Evolutionary conservation across 192 early-diverging fungal genomes (phyloP).

Genomic region (Neocallimastix lanati): DNA sequence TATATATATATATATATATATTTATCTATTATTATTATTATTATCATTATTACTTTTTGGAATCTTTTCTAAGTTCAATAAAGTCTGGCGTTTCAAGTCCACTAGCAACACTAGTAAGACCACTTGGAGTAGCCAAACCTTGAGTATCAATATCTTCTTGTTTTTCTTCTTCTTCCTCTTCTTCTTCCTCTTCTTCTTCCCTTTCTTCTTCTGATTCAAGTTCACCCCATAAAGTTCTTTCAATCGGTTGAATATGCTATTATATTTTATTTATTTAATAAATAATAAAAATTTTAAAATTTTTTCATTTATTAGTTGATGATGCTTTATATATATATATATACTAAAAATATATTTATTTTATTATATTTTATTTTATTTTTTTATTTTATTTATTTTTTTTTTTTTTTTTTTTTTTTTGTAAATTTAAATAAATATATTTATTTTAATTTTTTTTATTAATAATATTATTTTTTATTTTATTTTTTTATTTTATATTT

Average conservation of each 20-base stretch:
- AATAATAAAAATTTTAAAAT: no score
- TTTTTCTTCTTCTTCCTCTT: conserved; percentile 51
- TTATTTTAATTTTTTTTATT: no score
- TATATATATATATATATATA: background rate
- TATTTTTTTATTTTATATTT: no score
- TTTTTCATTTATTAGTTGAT: no score
- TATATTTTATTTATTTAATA: no score
- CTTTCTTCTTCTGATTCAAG: conserved; percentile 57
- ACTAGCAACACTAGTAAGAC: conserved; percentile 47
- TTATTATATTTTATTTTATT: no score
- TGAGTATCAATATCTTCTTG: conserved; percentile 32
- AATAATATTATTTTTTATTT: no score
- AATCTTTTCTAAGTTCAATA: conserved; percentile 74
- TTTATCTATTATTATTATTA: background rate
- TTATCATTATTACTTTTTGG: conserved; percentile 1
- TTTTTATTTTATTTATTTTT: no score
- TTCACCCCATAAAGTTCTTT: conserved; percentile 75
- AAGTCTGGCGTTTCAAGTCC: conserved; percentile 68
- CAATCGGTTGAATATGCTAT: conserved; percentile 44
- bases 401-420: no score
- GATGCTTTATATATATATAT: no score
- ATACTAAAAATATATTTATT: no score
- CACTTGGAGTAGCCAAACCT: conserved; percentile 72
- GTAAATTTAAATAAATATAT: no score
- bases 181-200: conserved; percentile 34